A percentile compares a stretch with the other conserved stretches of the same genome.
Conservation (phyloP, 495 filamentous ascomycete genomes). For the Podospora pseudocomata region DNA sequence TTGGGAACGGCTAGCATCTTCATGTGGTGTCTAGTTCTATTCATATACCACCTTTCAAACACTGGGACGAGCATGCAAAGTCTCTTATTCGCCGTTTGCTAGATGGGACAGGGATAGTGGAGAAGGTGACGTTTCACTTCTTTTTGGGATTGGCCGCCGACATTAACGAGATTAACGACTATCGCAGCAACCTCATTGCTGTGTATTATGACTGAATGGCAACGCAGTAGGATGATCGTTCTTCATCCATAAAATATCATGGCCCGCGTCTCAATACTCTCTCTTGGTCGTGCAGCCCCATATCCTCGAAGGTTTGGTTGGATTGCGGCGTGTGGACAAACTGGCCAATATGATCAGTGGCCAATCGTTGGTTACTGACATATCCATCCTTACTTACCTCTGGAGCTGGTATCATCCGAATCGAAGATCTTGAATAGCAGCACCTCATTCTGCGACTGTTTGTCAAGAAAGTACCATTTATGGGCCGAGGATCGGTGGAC, state of each 20-base stretch:
- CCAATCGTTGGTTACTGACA: background rate
- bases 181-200: background rate
- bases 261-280: background rate
- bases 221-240: background rate
- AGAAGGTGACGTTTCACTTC: background rate
- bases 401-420: background rate
- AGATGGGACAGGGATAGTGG: background rate
- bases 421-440: background rate
- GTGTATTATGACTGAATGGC: background rate
- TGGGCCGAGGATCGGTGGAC: background rate
- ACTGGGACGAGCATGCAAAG: background rate
- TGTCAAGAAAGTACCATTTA: background rate
- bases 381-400: background rate
- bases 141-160: background rate
- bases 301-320: background rate
- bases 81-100: background rate
- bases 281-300: background rate
- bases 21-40: background rate
- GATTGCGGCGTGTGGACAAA: background rate
- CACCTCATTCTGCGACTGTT: background rate
- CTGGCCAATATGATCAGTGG: background rate
- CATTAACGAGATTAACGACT: background rate
- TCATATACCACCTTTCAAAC: background rate
- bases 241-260: background rate
- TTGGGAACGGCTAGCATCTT: background rate